phyloP scores from a whole-genome alignment of 805 yeast species.

The Starmerella khaoyaiensis region DNA sequence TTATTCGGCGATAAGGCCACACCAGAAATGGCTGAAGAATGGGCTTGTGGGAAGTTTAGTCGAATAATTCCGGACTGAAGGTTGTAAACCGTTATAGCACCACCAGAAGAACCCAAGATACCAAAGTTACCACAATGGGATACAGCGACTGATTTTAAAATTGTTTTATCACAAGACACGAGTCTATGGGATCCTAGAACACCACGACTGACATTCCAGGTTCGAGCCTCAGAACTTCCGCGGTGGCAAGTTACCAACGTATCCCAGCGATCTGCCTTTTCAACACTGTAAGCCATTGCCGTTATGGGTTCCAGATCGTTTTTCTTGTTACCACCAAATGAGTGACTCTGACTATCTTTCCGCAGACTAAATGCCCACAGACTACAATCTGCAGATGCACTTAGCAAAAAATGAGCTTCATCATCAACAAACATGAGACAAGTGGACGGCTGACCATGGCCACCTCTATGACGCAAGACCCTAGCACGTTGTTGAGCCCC shows the following conservation, averaged over 20 bases:
- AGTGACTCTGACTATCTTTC: slow-evolving; percentile 93
- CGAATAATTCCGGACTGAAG: slow-evolving; percentile 81
- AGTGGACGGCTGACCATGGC: slow-evolving; percentile 88
- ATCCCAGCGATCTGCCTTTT: slow-evolving; percentile 86
- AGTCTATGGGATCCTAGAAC: slow-evolving; percentile 61
- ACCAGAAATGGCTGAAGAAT: slow-evolving; percentile 61
- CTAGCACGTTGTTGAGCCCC: slow-evolving; percentile 60
- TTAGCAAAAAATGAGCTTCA: slow-evolving; percentile 67
- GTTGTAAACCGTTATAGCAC: slow-evolving; percentile 76
- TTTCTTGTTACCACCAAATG: slow-evolving; percentile 61
- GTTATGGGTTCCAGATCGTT: slow-evolving; percentile 63
- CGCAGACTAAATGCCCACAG: slow-evolving; percentile 87
- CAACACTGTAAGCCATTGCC: slow-evolving; percentile 54
- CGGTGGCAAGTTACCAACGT: slow-evolving; percentile 80
- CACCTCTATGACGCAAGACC: slow-evolving; percentile 83
- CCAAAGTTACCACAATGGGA: slow-evolving; percentile 95
- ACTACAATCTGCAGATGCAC: slow-evolving; percentile 75
- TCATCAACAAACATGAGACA: slow-evolving; percentile 53
- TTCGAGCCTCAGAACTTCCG: slow-evolving; percentile 69
- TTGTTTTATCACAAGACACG: slow-evolving; percentile 62
- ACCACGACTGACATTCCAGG: slow-evolving; percentile 74
- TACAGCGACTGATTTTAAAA: slow-evolving; percentile 60
- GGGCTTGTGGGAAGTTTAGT: slow-evolving; percentile 55
- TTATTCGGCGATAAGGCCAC: slow-evolving; percentile 83
- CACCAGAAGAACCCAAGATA: slow-evolving; percentile 74